phyloP scores from a whole-genome alignment of 2,329 filamentous ascomycete genomes.

The Hirsutella thompsonii region DNA sequence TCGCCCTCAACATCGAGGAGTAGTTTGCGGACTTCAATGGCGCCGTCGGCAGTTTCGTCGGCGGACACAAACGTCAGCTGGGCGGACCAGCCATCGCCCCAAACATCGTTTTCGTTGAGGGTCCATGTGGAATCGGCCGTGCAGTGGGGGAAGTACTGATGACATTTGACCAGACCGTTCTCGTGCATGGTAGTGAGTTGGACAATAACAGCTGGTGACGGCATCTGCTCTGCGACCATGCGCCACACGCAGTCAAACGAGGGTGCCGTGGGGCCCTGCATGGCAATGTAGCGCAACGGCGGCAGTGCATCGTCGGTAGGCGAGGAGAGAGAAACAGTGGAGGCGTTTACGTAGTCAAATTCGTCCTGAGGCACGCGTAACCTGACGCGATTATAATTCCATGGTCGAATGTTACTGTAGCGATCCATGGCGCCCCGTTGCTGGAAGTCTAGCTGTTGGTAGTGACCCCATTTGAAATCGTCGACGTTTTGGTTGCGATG shows the following conservation, averaged over 20 bases:
- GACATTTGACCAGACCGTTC: constrained; percentile 68
- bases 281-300: constrained; percentile 66
- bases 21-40: constrained; percentile 65
- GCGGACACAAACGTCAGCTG: constrained; percentile 54
- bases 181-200: constrained; percentile 92
- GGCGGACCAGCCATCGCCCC: constrained; percentile 55
- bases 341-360: constrained; percentile 75
- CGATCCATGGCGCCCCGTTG: constrained; percentile 48
- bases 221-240: constrained; percentile 75
- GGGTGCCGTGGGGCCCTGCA: constrained; percentile 73
- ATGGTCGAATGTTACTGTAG: constrained; percentile 83
- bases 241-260: constrained; percentile 82
- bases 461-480: constrained; percentile 21
- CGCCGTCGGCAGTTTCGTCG: constrained; percentile 40
- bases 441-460: constrained; percentile 18
- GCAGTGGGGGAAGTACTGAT: constrained; percentile 66
- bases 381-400: constrained; percentile 72
- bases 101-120: constrained; percentile 51
- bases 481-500: constrained; percentile 19
- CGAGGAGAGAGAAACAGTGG: constrained; percentile 47
- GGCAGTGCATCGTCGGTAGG: constrained; percentile 22
- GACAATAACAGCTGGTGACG: constrained; percentile 67
- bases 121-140: constrained; percentile 37
- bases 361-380: constrained; percentile 63
- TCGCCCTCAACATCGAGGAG: constrained; percentile 37